These are phyloP conservation scores for Heimioporus punctisporus DNA, from an alignment of 1,284 basidiomycete genomes.

Conservation along the genomic window DNA sequence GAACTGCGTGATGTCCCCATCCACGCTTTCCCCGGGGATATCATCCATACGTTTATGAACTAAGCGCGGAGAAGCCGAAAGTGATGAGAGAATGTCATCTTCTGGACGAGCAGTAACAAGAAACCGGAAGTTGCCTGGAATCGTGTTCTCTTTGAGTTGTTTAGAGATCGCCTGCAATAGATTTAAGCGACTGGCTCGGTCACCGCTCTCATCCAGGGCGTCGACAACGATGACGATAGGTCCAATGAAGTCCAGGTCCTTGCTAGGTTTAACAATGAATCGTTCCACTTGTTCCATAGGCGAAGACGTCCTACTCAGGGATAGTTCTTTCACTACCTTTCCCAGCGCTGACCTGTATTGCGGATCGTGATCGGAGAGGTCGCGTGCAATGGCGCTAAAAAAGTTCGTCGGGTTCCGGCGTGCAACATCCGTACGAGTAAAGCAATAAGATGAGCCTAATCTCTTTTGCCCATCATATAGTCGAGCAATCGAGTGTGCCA, in stretches of 20 bases:
- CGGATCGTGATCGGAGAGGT: background rate
- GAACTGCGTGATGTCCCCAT: background rate
- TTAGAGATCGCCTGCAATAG: background rate
- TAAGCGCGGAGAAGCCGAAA: background rate
- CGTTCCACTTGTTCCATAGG: background rate
- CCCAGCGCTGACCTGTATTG: background rate
- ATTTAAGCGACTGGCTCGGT: background rate
- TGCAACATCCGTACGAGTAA: background rate
- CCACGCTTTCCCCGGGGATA: background rate
- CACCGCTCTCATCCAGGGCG: background rate
- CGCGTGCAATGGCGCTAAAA: background rate
- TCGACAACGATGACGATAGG: background rate
- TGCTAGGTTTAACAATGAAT: background rate
- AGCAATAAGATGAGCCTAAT: background rate
- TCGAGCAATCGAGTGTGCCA: constrained; percentile 2
- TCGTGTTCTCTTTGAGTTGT: background rate
- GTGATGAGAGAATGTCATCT: background rate
- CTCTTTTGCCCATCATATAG: background rate
- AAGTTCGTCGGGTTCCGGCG: background rate
- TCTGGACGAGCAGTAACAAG: no score
- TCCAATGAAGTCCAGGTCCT: background rate
- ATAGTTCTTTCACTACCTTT: no score
- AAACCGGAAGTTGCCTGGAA: background rate
- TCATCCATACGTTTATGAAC: background rate
- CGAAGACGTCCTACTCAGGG: no score